phyloP scores from a whole-genome alignment of 23 red algal species.

The Gracilaria domingensis region DNA sequence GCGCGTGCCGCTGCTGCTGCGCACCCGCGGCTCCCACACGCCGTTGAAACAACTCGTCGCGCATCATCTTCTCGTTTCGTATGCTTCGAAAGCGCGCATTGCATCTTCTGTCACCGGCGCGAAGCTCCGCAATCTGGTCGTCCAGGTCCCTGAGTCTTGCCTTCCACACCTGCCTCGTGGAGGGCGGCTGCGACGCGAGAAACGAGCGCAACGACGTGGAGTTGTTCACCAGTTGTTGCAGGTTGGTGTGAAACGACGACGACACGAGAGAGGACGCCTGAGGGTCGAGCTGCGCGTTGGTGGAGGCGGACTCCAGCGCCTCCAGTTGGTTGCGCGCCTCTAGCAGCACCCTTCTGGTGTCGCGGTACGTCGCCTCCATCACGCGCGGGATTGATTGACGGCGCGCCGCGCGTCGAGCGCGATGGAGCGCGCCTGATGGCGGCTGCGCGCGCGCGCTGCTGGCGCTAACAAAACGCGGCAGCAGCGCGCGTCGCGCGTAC shows the following conservation, averaged over 20 bases:
- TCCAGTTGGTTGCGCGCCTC: constrained; percentile 64
- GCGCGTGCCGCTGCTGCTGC: neutral
- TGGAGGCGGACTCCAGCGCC: constrained; percentile 54
- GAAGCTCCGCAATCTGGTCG: constrained; percentile 61
- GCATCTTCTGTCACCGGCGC: constrained; percentile 33
- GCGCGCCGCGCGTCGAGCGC: neutral
- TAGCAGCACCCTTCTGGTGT: constrained; percentile 32
- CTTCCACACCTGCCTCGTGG: constrained; percentile 32
- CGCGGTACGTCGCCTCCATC: constrained; percentile 50
- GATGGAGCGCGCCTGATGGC: no score
- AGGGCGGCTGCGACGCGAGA: constrained; percentile 12
- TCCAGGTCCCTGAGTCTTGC: constrained; percentile 37
- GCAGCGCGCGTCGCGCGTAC: no score
- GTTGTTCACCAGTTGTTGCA: constrained; percentile 1
- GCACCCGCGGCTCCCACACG: neutral
- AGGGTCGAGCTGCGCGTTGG: constrained; percentile 45
- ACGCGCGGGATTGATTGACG: neutral
- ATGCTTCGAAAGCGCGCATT: constrained; percentile 26
- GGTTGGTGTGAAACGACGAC: constrained; percentile 41
- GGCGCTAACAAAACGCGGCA: no score
- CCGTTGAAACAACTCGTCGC: constrained; percentile 65
- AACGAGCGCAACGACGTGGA: constrained; percentile 5
- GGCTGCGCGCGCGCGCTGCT: neutral
- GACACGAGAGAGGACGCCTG: constrained; percentile 31
- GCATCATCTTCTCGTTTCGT: constrained; percentile 10